Evolutionary conservation across 768 basidiomycete species (phyloP), one percentile per base, ranked within the genome.

Genomic region (Crassisporium funariophilum): DNA sequence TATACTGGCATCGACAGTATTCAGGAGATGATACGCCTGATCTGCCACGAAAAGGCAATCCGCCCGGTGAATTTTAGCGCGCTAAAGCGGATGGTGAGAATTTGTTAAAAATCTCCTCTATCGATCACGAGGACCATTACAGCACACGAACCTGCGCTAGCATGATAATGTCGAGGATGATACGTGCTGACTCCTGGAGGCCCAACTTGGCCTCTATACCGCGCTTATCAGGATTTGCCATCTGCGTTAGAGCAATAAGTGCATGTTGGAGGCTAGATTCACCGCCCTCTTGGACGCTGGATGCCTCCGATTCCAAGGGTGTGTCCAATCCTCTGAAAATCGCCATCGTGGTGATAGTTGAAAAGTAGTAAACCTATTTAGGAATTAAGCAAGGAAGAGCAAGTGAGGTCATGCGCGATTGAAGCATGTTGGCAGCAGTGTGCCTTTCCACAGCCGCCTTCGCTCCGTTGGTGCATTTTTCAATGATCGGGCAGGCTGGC

Each of bases 1-100:
- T 17, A 62, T 44, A 4, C 58, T 58, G 15, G 56, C 61, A 13
- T 60, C 56, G 1, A 62, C 49, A 2, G 58, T 58, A 19, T 58
- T 62, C 2, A 62, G 46, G 5, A 62, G 51, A 8, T 58, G 54
- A 31, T 52, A 62, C 4, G 56, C 53, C 31, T 56, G 53, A 24
- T 55, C 53, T 4, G 61, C 61, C 9, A 62, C 55, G 23, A 50
- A 44, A 25, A 25, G 22, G 39, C 61, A 62, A 4, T 46, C 47
- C 16, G 38, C 47, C 3, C 53, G 53, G 41, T 58, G 53, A 15
- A 44, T 53, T 37, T 55, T 59, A 7, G 58, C 56, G n/a, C 48
- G 49, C 61, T 62, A 31, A 5, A 16, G 24, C 19, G 20, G 33
- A 10, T 16, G 11, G 22, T 20, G 12, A n/a, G 15, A 3, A 21